Base-by-base conservation (phyloP, 345 rosid genomes). In the Acer negundo region DNA sequence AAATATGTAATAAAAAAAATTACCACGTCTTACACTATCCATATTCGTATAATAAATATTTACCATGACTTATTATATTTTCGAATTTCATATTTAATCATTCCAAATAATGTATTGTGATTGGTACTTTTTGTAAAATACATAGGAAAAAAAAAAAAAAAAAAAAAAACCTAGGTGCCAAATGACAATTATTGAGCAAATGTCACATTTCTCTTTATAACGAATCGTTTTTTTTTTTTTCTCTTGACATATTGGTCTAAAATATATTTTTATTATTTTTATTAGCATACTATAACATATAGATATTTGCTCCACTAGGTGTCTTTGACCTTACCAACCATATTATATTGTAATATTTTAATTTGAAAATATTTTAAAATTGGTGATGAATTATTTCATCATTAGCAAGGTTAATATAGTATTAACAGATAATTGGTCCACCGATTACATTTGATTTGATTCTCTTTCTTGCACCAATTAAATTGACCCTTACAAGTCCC, bases 381-480 rank as follows among this genome's bases (percentile, higher is more conserved):
- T 5, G 4, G 13, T 5, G 17, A 35, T 55, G 22, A 19, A 2
- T 55, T 44, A 31, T 53, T 70, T 53, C 9, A 55, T 56, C 8
- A 19, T 16, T 35, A 10, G n/a, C 6, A 10, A 46, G 7, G 3
- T 40, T 6, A 72, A 35, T 13, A 35, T 17, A 56, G 12, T 28
- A 71, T 22, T 73, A 58, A 2, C 26, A 24, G 62, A 62, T 49
- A 46, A 24, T 74, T 74, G 62, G 62, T 28, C 71, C 64, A 65
- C 64, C 35, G 35, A 17, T n/a, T 66, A 17, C 62, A 42, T 42
- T 62, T 74, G 77, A 26, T 47, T 74, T 19, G 70, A 74, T 63
- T 40, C 59, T 62, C 24, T 20, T 44, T 22, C 12, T 24, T 28
- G 28, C 46, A 49, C 62, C 70, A 49, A 12, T 64, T 8, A 58